Percentiles rank a stretch among this genome's conserved stretches.
These are phyloP conservation scores for Solanum paucissectum DNA, from an alignment of 257 asterid species.

Conservation along the genomic window DNA sequence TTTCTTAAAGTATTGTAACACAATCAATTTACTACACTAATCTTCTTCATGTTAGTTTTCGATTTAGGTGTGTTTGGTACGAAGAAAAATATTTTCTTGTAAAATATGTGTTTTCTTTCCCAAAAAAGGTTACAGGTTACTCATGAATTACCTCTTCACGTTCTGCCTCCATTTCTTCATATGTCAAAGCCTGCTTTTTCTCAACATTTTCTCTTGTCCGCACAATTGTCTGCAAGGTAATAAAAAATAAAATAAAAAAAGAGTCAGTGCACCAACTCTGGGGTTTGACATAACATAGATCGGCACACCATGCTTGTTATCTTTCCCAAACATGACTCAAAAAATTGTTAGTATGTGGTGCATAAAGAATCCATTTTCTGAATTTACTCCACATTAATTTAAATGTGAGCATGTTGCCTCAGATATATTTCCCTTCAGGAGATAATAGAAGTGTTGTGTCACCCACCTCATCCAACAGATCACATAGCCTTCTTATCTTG, in stretches of 20 bases:
- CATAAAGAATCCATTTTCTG: neutral
- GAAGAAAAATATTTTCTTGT: too few relatives aligned
- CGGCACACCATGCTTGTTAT: neutral
- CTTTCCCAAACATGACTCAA: neutral
- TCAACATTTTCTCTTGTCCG: constrained; percentile 88
- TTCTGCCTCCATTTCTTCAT: constrained; percentile 94
- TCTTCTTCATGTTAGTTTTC: too few relatives aligned
- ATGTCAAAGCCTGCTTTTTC: constrained; percentile 96
- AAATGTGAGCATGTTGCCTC: neutral
- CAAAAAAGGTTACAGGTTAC: neutral
- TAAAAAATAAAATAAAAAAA: neutral
- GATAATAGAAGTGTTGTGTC: neutral
- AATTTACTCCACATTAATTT: neutral
- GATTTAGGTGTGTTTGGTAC: too few relatives aligned
- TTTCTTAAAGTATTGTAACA: too few relatives aligned
- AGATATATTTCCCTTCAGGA: neutral
- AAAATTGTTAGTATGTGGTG: neutral
- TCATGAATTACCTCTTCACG: constrained; percentile 74
- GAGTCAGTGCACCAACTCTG: neutral
- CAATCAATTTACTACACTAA: too few relatives aligned
- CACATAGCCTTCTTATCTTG: constrained; percentile 69
- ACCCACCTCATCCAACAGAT: constrained; percentile 67
- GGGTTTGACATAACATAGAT: neutral
- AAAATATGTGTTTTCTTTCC: neutral
- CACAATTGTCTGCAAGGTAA: constrained; percentile 52